Conservation (phyloP, 768 basidiomycete species). For the Suillus decipiens region DNA sequence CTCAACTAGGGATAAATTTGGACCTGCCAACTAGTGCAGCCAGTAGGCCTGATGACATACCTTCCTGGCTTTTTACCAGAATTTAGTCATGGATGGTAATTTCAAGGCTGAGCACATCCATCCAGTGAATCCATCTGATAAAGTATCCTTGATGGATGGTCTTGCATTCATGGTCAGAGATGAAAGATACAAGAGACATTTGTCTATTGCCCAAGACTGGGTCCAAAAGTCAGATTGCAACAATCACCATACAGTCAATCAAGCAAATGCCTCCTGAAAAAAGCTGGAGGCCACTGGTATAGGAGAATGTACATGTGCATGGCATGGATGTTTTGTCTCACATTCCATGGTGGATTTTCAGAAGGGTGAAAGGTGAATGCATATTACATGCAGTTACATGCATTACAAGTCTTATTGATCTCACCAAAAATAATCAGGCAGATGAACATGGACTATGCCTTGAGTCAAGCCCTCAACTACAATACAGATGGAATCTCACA, state of each 20-base stretch:
- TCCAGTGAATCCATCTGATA: not conserved
- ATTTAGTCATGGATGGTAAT: not conserved
- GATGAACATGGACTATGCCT: conserved; percentile 31
- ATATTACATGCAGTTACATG: too few relatives aligned
- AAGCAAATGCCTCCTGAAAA: too few relatives aligned
- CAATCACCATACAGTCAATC: too few relatives aligned
- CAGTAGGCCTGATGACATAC: not conserved
- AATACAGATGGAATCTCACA: conserved; percentile 6
- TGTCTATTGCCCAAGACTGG: too few relatives aligned
- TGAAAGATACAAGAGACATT: too few relatives aligned
- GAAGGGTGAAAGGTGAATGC: conserved; percentile 30
- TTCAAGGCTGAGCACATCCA: not conserved
- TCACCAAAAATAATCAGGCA: too few relatives aligned
- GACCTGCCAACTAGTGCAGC: not conserved
- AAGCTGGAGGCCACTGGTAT: conserved; percentile 30
- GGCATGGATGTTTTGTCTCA: conserved; percentile 35
- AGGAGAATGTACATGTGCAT: conserved; percentile 33
- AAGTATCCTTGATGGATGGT: not conserved
- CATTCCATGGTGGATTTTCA: conserved; percentile 34
- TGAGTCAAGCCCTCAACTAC: conserved; percentile 24
- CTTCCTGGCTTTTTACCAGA: not conserved
- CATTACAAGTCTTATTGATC: too few relatives aligned
- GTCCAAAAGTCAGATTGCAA: too few relatives aligned
- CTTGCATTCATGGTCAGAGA: not conserved
- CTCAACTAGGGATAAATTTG: not conserved